Percentiles rank a stretch among this genome's conserved stretches.
These are phyloP conservation scores for Aspergillus heteromorphus DNA, from an alignment of 495 filamentous ascomycete genomes.

Conservation along the genomic window DNA sequence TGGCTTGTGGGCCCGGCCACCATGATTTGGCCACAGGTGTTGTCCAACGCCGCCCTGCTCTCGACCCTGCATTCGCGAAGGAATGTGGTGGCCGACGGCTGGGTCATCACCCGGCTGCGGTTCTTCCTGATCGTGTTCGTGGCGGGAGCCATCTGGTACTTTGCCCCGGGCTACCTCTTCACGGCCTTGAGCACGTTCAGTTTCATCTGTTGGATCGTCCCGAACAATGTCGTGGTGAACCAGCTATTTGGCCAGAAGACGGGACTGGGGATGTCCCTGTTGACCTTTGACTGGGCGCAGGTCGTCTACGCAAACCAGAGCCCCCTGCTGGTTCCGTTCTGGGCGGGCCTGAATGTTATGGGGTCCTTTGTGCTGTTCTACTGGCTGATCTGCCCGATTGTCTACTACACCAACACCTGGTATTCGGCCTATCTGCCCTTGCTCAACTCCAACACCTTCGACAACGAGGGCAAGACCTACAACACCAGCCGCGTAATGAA, in stretches of 20 bases:
- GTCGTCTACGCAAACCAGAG: constrained; percentile 82
- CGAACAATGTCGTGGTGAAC: constrained; percentile 62
- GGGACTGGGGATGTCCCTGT: constrained; percentile 70
- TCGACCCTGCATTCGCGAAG: constrained; percentile 78
- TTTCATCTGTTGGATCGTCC: constrained; percentile 87
- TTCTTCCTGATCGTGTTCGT: constrained; percentile 75
- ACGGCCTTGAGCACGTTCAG: constrained; percentile 87
- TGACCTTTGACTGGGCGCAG: constrained; percentile 94
- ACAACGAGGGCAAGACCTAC: constrained; percentile 39
- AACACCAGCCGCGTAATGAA: constrained; percentile 42
- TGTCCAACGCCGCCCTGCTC: constrained; percentile 85
- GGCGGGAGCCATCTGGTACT: constrained; percentile 68
- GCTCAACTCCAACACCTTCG: constrained; percentile 43
- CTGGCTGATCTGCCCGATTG: constrained; percentile 78
- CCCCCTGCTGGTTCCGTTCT: constrained; percentile 81
- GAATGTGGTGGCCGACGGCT: constrained; percentile 76
- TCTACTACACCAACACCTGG: constrained; percentile 67
- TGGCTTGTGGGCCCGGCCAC: constrained; percentile 68
- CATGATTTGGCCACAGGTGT: constrained; percentile 89
- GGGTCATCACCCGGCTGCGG: constrained; percentile 72
- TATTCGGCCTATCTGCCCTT: constrained; percentile 49
- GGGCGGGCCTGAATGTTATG: constrained; percentile 87
- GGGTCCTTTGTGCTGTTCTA: constrained; percentile 79
- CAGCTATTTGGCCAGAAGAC: constrained; percentile 63
- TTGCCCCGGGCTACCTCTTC: constrained; percentile 77